A percentile compares a stretch with the other conserved stretches of the same genome.
Evolutionary conservation across 108 stramenopile genomes (phyloP).

Genomic region (Mediolabrus comicus): DNA sequence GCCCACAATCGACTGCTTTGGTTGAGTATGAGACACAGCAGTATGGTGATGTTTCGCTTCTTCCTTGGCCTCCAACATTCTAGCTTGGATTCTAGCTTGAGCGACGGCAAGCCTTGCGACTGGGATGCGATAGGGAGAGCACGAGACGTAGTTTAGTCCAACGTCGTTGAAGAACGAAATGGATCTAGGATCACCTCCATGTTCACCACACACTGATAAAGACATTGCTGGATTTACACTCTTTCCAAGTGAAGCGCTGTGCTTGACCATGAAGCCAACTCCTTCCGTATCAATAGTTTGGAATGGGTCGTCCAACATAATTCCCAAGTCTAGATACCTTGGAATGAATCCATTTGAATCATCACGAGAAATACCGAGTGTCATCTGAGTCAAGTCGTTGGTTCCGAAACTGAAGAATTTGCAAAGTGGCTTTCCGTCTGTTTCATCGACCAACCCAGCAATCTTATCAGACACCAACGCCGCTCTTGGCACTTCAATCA

Average conservation of each 20-base stretch:
- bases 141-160: conserved; percentile 84
- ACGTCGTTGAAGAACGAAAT: conserved; percentile 73
- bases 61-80: conserved; percentile 22
- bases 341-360: conserved; percentile 84
- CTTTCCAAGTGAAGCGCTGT: conserved; percentile 57
- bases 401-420: conserved; percentile 86
- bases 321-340: conserved; percentile 72
- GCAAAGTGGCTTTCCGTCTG: conserved; percentile 61
- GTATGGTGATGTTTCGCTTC: background rate
- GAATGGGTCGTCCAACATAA: conserved; percentile 84
- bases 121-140: conserved; percentile 88
- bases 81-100: conserved; percentile 52
- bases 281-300: conserved; percentile 82
- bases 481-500: conserved; percentile 90
- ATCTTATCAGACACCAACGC: conserved; percentile 72
- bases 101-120: conserved; percentile 81
- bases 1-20: background rate
- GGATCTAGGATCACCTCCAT: conserved; percentile 82
- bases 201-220: conserved; percentile 86
- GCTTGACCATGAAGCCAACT: conserved; percentile 72
- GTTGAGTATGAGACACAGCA: background rate
- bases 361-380: conserved; percentile 85
- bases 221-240: conserved; percentile 56
- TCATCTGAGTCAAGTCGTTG: conserved; percentile 90
- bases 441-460: conserved; percentile 60